These are phyloP conservation scores for Alternaria sp. DNA, from an alignment of 2,329 filamentous ascomycete species.

Conservation along the genomic window DNA sequence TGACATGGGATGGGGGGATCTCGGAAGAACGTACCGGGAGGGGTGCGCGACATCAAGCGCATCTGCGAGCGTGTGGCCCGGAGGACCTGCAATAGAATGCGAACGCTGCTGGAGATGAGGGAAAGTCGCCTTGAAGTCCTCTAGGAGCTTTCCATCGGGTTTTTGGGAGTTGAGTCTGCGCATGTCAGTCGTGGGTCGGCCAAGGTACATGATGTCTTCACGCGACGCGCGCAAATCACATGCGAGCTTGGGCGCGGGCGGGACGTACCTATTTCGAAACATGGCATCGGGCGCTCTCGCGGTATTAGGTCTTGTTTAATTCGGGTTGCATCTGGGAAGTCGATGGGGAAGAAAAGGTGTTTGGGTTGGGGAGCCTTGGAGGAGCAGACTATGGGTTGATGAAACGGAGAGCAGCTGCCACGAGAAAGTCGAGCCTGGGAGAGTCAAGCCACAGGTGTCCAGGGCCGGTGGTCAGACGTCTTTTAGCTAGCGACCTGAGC, in stretches of 20 bases:
- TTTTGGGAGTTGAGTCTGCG: slow-evolving; percentile 80
- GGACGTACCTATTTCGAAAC: slow-evolving; percentile 59
- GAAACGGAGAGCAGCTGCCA: slow-evolving; percentile 47
- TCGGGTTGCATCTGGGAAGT: slow-evolving; percentile 11
- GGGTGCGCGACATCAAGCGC: slow-evolving; percentile 57
- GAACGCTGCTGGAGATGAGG: slow-evolving; percentile 67
- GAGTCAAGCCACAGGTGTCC: slow-evolving; percentile 46
- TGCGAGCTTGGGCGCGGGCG: slow-evolving; percentile 12
- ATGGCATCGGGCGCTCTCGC: slow-evolving; percentile 32
- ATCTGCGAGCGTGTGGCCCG: slow-evolving; percentile 58
- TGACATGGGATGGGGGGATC: slow-evolving; percentile 12
- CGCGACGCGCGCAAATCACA: slow-evolving; percentile 43
- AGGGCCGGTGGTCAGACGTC: slow-evolving; percentile 44
- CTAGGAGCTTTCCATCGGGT: slow-evolving; percentile 83
- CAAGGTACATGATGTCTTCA: slow-evolving; percentile 6
- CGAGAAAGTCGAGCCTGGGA: slow-evolving; percentile 31
- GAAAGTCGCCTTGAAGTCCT: slow-evolving; percentile 84
- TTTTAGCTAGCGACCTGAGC: slow-evolving; percentile 47
- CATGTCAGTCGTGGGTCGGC: slow-evolving; percentile 21
- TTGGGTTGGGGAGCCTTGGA: slow-evolving; percentile 1
- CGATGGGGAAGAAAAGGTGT: not conserved
- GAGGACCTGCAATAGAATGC: slow-evolving; percentile 52
- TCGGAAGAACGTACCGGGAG: slow-evolving; percentile 51
- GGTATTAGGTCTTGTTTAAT: not conserved
- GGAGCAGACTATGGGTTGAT: slow-evolving; percentile 35